These are phyloP conservation scores for Cercospora nicotianae DNA, from an alignment of 2,329 filamentous ascomycete species.

Conservation along the genomic window DNA sequence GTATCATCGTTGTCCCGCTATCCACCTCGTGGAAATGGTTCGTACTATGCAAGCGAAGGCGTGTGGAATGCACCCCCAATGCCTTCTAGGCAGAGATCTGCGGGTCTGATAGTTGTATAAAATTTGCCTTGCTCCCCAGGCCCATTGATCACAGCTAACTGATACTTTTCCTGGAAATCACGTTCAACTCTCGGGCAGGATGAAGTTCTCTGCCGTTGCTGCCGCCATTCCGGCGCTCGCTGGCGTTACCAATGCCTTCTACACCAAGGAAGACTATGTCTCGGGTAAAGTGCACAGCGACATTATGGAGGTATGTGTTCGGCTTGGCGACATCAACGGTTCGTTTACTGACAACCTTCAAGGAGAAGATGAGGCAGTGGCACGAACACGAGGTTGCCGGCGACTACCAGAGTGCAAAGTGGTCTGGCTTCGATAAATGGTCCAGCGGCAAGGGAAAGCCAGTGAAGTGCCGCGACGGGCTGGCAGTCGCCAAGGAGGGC, in stretches of 20 bases:
- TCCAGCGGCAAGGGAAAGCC: conserved; percentile 19
- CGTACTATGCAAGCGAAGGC: not conserved
- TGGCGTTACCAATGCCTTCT: conserved; percentile 20
- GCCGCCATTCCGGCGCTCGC: conserved; percentile 24
- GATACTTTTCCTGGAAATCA: not conserved
- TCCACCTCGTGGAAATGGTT: conserved; percentile 4
- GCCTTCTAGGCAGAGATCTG: not conserved
- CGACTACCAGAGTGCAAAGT: conserved; percentile 26
- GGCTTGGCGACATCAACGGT: conserved; percentile 4
- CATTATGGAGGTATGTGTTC: conserved; percentile 23
- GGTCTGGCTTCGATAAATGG: conserved; percentile 18
- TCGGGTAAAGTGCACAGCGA: conserved; percentile 22
- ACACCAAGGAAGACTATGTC: conserved; percentile 24
- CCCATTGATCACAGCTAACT: not conserved
- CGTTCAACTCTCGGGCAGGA: not conserved
- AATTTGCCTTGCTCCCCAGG: not conserved
- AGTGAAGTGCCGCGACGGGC: conserved; percentile 45
- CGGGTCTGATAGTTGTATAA: conserved; percentile 7
- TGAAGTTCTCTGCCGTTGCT: conserved; percentile 26
- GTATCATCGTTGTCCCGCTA: conserved; percentile 15
- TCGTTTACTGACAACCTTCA: not conserved
- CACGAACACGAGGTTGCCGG: conserved; percentile 27
- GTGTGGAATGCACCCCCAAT: not conserved
- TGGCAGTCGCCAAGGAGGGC: conserved; percentile 48
- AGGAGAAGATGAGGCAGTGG: conserved; percentile 25